phyloP scores from a whole-genome alignment of 257 asterid species.

The Nicotiana paniculata region DNA sequence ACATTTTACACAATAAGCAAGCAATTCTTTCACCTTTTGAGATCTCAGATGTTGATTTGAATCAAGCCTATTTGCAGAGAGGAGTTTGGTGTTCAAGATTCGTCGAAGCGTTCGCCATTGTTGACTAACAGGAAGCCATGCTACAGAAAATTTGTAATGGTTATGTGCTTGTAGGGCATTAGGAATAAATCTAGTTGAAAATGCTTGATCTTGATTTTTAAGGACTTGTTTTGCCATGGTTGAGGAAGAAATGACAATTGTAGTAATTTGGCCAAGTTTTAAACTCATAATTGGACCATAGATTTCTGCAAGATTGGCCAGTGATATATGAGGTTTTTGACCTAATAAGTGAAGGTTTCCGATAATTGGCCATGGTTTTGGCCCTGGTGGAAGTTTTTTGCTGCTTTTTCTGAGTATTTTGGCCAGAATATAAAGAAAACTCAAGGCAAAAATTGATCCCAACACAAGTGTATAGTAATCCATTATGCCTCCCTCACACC shows the following conservation, averaged over 20 bases:
- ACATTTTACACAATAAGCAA: slow-evolving; percentile 34
- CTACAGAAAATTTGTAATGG: slow-evolving; percentile 8
- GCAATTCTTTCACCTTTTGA: slow-evolving; percentile 51
- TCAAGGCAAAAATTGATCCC: slow-evolving; percentile 31
- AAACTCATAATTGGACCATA: slow-evolving; percentile 25
- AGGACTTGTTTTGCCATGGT: slow-evolving; percentile 5
- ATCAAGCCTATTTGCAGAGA: slow-evolving; percentile 7
- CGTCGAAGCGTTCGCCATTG: slow-evolving; percentile 15
- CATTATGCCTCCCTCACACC: slow-evolving; percentile 1
- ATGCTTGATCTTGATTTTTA: slow-evolving; percentile 13
- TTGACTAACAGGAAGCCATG: slow-evolving; percentile 18
- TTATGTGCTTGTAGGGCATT: slow-evolving; percentile 16
- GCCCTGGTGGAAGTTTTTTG: slow-evolving; percentile 15
- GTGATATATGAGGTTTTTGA: background rate
- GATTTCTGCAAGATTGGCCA: slow-evolving; percentile 13
- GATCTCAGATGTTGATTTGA: slow-evolving; percentile 41
- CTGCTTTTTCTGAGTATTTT: slow-evolving; percentile 7
- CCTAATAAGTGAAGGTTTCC: slow-evolving; percentile 3
- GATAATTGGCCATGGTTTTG: background rate
- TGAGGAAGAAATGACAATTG: slow-evolving; percentile 15
- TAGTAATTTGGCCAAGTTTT: background rate
- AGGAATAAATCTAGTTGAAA: slow-evolving; percentile 12
- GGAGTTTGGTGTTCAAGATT: slow-evolving; percentile 30
- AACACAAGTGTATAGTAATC: slow-evolving; percentile 23
- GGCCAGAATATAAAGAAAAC: background rate